These are phyloP conservation scores for Exophiala bonariae DNA, from an alignment of 2,329 filamentous ascomycete genomes.

Conservation along the genomic window DNA sequence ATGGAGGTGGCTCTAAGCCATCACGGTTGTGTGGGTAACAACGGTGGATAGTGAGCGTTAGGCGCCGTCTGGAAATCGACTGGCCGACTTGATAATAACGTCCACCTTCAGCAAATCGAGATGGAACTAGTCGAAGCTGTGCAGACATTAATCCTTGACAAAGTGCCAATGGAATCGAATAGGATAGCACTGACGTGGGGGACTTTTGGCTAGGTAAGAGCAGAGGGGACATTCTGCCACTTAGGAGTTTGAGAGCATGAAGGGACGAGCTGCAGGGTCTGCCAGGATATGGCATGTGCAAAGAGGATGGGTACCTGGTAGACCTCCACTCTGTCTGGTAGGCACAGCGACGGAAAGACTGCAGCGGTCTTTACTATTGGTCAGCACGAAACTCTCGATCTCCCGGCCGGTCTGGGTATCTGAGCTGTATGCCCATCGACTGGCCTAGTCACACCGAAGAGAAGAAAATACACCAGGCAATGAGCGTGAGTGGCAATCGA, in stretches of 20 bases:
- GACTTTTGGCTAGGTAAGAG: slow-evolving; percentile 7
- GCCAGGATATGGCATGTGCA: slow-evolving; percentile 12
- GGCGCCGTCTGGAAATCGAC: slow-evolving; percentile 10
- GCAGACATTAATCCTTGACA: slow-evolving; percentile 7
- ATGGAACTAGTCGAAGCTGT: slow-evolving; percentile 7
- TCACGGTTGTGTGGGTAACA: slow-evolving; percentile 5
- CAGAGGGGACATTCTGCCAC: slow-evolving; percentile 1
- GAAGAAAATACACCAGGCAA: slow-evolving; percentile 10
- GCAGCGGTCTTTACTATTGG: slow-evolving; percentile 12
- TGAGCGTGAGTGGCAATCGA: not conserved
- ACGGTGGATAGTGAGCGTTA: slow-evolving; percentile 8
- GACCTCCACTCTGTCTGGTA: slow-evolving; percentile 11
- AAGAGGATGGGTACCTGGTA: slow-evolving; percentile 12
- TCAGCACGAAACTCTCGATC: slow-evolving; percentile 9
- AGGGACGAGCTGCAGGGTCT: slow-evolving; percentile 13
- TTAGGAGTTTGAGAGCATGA: slow-evolving; percentile 10
- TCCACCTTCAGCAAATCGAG: not conserved
- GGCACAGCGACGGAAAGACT: slow-evolving; percentile 7
- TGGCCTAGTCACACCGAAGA: slow-evolving; percentile 15
- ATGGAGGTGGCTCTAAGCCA: slow-evolving; percentile 12
- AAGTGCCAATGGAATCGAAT: slow-evolving; percentile 7
- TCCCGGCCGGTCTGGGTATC: slow-evolving; percentile 12
- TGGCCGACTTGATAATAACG: slow-evolving; percentile 13
- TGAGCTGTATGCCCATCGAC: slow-evolving; percentile 11
- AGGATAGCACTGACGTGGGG: slow-evolving; percentile 3